Base-by-base conservation (phyloP, 1,284 basidiomycete genomes). In the Neonothopanus nambi region DNA sequence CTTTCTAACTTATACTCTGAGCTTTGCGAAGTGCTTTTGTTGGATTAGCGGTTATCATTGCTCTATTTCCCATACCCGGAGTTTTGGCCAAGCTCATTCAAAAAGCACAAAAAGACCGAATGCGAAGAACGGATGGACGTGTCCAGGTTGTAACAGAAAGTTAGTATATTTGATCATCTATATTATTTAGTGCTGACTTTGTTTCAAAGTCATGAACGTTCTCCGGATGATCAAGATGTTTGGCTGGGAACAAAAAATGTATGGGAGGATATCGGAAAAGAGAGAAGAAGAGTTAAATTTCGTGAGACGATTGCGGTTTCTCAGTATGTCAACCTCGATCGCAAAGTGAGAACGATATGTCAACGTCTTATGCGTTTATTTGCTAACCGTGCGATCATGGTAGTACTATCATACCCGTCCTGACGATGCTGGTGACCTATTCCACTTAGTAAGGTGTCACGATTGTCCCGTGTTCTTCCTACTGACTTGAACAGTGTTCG, bases 381-480 rank as follows among this genome's bases (percentile, higher is more conserved):
- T n/a, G n/a, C n/a, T n/a, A n/a, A n/a, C n/a, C n/a, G n/a, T n/a
- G n/a, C n/a, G n/a, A n/a, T n/a, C n/a, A n/a, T n/a, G n/a, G n/a
- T n/a, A 87, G 84, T 65, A 80, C 75, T 57, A 48, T 82, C 38
- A 80, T 90, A 33, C 87, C 89, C 0, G 70, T 87, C 4, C 57
- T 84, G 35, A 84, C 82, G 12, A 91, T 90, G 80, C 63, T 84
- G 33, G 75, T 77, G n/a, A 88, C 88, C 0, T 91, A 84, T 64
- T 76, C 78, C 6, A 79, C 81, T 33, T 88, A 78, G 70, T 72
- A 71, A 1, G 52, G n/a, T n/a, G n/a, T n/a, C n/a, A n/a, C n/a
- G n/a, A n/a, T n/a, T n/a, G n/a, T n/a, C n/a, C n/a, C n/a, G n/a
- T n/a, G n/a, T n/a, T n/a, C n/a, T n/a, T 70, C 55, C 59, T n/a